Conservation (phyloP, 2,329 filamentous ascomycete genomes). For the Tothia fuscella region DNA sequence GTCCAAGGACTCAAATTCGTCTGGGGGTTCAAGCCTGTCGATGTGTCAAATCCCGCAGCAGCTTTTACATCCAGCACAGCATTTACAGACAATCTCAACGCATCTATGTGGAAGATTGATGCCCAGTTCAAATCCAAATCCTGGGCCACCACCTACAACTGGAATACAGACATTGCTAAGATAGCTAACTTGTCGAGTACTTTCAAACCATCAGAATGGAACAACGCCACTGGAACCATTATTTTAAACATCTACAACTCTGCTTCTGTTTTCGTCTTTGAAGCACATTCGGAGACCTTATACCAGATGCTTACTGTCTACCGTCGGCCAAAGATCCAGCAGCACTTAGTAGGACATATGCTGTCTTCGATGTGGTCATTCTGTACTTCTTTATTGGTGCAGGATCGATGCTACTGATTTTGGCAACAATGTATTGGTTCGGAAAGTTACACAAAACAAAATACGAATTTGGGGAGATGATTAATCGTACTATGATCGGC, state of each 20-base stretch:
- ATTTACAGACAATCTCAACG: conserved; percentile 14
- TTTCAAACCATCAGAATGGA: conserved; percentile 16
- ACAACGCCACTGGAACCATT: conserved; percentile 15
- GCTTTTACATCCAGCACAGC: conserved; percentile 12
- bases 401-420: conserved; percentile 11
- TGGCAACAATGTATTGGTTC: conserved; percentile 8
- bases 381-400: conserved; percentile 19
- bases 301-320: conserved; percentile 18
- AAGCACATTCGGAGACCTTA: conserved; percentile 18
- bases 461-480: conserved; percentile 21
- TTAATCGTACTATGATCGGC: conserved; percentile 17
- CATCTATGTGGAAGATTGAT: conserved; percentile 16
- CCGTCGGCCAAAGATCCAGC: conserved; percentile 4
- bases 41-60: conserved; percentile 14
- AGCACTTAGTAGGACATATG: conserved; percentile 14
- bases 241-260: conserved; percentile 14
- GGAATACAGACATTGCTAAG: conserved; percentile 17
- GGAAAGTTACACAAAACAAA: conserved; percentile 13
- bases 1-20: conserved; percentile 17
- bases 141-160: conserved; percentile 17
- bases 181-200: conserved; percentile 16
- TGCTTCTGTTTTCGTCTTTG: conserved; percentile 18
- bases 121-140: conserved; percentile 13
- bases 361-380: conserved; percentile 18
- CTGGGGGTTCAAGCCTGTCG: conserved; percentile 14